A percentile compares a stretch with the other conserved stretches of the same genome.
phyloP scores from a whole-genome alignment of 2,329 filamentous ascomycete genomes.

The Fonsecaea pugnacius region DNA sequence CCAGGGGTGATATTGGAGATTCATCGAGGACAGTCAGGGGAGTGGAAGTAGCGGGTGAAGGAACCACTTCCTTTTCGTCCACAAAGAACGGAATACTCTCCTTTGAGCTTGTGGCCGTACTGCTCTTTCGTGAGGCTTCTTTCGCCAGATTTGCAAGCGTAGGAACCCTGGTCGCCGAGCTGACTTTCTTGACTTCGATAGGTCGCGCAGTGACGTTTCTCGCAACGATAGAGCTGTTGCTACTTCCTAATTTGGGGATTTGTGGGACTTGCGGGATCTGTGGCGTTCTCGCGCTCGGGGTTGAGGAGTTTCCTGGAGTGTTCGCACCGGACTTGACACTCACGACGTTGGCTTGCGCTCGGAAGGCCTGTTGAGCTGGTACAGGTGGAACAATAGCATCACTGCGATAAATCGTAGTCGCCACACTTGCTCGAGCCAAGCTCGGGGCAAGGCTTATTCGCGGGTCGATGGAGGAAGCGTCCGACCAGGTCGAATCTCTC shows the following conservation, averaged over 20 bases:
- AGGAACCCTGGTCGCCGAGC: conserved; percentile 40
- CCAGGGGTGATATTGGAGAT: conserved; percentile 26
- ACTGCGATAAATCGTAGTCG: conserved; percentile 91
- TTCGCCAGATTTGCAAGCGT: conserved; percentile 41
- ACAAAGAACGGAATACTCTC: conserved; percentile 27
- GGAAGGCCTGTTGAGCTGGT: conserved; percentile 82
- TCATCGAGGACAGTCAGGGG: conserved; percentile 22
- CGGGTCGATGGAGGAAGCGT: conserved; percentile 43
- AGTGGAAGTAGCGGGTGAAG: conserved; percentile 20
- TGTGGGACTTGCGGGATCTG: conserved; percentile 34
- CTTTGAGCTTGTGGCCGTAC: conserved; percentile 26
- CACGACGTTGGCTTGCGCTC: conserved; percentile 88
- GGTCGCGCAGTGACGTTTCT: conserved; percentile 50
- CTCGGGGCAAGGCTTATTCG: conserved; percentile 57
- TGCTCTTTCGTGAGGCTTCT: conserved; percentile 34
- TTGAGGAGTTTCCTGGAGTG: conserved; percentile 50
- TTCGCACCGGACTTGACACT: conserved; percentile 77
- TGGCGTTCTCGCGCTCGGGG: conserved; percentile 70
- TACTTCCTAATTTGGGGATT: conserved; percentile 45
- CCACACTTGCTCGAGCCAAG: conserved; percentile 67
- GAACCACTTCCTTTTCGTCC: conserved; percentile 36
- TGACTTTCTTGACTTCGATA: conserved; percentile 49
- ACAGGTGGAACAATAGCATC: conserved; percentile 79
- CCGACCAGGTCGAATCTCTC: conserved; percentile 85
- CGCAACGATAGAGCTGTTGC: conserved; percentile 50